Conservation (phyloP, 2,329 filamentous ascomycete species). For the Alternaria sp. region DNA sequence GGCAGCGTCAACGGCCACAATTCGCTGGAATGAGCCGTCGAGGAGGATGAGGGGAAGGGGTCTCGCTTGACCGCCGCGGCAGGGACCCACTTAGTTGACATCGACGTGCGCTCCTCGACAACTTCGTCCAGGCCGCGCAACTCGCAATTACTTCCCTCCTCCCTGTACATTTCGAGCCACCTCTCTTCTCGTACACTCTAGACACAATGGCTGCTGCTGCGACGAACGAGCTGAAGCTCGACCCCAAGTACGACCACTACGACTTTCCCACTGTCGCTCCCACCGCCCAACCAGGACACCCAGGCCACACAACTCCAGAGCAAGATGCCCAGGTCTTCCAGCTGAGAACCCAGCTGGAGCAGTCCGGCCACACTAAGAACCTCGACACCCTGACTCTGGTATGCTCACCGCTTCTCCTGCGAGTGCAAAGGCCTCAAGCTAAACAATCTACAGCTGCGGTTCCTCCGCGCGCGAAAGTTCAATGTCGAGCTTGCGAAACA, state of each 20-base stretch:
- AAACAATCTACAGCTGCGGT: conserved; percentile 69
- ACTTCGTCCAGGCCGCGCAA: conserved; percentile 14
- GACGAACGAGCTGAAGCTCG: conserved; percentile 57
- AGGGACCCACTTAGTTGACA: conserved; percentile 35
- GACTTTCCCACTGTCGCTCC: conserved; percentile 85
- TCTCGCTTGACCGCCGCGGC: conserved; percentile 22
- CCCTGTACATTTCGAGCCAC: neutral
- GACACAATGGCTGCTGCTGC: conserved; percentile 40
- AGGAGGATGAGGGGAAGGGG: conserved; percentile 15
- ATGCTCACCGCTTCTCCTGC: conserved; percentile 39
- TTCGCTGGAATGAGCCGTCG: conserved; percentile 9
- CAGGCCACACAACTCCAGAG: conserved; percentile 82
- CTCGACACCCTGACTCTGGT: conserved; percentile 93
- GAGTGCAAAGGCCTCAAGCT: conserved; percentile 15
- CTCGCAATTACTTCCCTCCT: conserved; percentile 7
- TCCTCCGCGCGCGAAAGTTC: conserved; percentile 94
- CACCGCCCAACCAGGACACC: conserved; percentile 75
- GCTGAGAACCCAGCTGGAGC: conserved; percentile 83
- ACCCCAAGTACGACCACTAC: conserved; percentile 95
- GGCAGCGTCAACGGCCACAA: conserved; percentile 7
- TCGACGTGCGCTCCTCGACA: conserved; percentile 26
- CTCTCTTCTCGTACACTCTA: conserved; percentile 9
- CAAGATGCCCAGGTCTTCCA: conserved; percentile 91
- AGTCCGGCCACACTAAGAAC: conserved; percentile 78
- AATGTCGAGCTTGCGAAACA: conserved; percentile 81